Evolutionary conservation across 176 grass and related monocot species (phyloP).

Genomic region (Poa annua): DNA sequence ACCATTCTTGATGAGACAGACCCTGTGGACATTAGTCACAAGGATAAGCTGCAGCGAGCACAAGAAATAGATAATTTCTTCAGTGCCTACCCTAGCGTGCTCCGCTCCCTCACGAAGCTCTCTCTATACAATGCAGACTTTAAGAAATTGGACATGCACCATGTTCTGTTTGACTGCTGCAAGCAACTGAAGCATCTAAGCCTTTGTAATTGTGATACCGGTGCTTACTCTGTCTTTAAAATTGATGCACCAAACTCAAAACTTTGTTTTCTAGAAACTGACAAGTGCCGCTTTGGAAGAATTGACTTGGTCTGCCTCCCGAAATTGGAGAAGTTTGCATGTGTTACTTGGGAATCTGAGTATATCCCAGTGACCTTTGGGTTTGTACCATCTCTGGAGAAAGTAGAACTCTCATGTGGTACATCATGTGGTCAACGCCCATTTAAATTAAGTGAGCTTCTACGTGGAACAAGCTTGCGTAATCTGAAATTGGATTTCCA

Average conservation of each 20-base stretch:
- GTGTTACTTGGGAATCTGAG: not conserved
- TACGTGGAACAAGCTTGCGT: not conserved
- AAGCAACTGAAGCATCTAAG: not conserved
- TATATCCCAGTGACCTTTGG: not conserved
- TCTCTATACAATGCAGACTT: not conserved
- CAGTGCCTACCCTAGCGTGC: not conserved
- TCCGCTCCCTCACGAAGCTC: not conserved
- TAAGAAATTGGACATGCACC: not conserved
- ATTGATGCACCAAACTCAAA: conserved; percentile 19
- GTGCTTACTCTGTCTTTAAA: not conserved
- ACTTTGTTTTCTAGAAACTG: not conserved
- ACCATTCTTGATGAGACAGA: not conserved
- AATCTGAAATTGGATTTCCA: conserved; percentile 13
- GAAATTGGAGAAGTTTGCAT: not conserved
- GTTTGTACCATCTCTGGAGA: not conserved
- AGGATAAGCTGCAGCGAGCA: not conserved
- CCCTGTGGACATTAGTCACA: not conserved
- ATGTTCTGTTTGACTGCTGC: not conserved
- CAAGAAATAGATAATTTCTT: not conserved
- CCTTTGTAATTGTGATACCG: not conserved
- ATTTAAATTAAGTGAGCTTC: conserved; percentile 18
- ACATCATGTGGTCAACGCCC: not conserved
- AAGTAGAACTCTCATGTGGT: not conserved
- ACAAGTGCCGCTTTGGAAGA: not conserved
- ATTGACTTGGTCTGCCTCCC: not conserved